Base-by-base conservation (phyloP, 1,284 basidiomycete genomes). In the Ganoderma meredithae region DNA sequence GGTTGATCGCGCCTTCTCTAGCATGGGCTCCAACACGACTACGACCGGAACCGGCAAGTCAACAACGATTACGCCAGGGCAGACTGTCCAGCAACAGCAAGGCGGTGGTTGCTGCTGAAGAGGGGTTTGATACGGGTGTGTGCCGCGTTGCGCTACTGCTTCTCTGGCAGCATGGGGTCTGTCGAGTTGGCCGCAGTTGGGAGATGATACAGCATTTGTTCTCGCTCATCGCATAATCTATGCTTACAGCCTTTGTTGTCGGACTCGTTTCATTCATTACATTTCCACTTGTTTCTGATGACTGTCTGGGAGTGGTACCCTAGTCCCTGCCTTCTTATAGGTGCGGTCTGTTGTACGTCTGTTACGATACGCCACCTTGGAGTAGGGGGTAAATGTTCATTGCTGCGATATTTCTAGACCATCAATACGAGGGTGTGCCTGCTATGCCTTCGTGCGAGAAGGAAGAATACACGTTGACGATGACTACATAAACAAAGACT, bases 1-100 rank as follows among this genome's bases (percentile, higher is more conserved):
- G 36, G 44, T 70, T 69, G 58, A 69, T 65, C 62, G 59, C 25
- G 7, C 49, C 63, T 67, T 63, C 62, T 68, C n/a, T 49, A 94
- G 93, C 74, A 93, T 93, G 93, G 93, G 92, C 27, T 89, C 93
- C 56, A 89, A 89, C 22, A 86, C 92, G 71, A 88, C 91, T 74
- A 84, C 90, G 43, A 82, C 90, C 4, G 91, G 90, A 36, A 86
- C 89, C 56, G 89, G 88, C 71, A 94, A 94, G 82, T 88, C 90
- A 63, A 81, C 84, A 69, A 86, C 88, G 63, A 86, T 92, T 71
- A 90, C 89, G 62, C 91, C 92, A 25, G 92, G 92, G 33, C 90
- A 93, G 84, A 90, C 85, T 69, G 90, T 94, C 64, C 88, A 91
- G 79, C 90, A 91, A 81, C 89, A 90, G 82, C 83, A 88, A 75